Conservation (phyloP, 495 filamentous ascomycete species). For the Aspergillus taichungensis region DNA sequence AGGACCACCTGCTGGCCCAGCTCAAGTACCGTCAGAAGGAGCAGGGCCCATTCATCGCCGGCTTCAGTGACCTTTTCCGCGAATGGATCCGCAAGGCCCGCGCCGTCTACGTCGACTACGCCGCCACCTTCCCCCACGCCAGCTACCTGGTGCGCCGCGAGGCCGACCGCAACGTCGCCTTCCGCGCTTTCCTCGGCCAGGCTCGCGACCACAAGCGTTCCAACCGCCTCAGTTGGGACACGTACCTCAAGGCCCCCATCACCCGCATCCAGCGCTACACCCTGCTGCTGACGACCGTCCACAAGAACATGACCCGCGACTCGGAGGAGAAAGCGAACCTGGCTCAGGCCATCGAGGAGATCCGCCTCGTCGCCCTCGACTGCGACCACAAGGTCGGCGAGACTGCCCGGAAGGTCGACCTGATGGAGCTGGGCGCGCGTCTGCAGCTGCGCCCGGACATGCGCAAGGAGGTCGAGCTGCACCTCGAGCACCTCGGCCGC, state of each 20-base stretch:
- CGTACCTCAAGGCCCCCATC: slow-evolving; percentile 87
- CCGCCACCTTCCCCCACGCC: slow-evolving; percentile 76
- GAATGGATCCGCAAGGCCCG: slow-evolving; percentile 98
- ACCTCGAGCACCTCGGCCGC: slow-evolving; percentile 83
- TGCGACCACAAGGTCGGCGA: slow-evolving; percentile 94
- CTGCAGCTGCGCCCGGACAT: slow-evolving; percentile 78
- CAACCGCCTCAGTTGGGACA: slow-evolving; percentile 84
- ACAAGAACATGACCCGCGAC: slow-evolving; percentile 74
- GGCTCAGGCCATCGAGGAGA: slow-evolving; percentile 83
- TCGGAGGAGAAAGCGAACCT: slow-evolving; percentile 88
- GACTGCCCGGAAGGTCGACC: slow-evolving; percentile 81
- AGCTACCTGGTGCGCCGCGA: slow-evolving; percentile 79
- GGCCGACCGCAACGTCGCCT: slow-evolving; percentile 72
- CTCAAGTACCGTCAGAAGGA: slow-evolving; percentile 96
- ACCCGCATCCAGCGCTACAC: slow-evolving; percentile 87
- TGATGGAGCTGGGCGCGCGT: slow-evolving; percentile 76
- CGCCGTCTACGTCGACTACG: slow-evolving; percentile 83
- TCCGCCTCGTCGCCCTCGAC: slow-evolving; percentile 81
- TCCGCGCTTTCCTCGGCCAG: slow-evolving; percentile 76
- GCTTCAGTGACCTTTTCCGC: slow-evolving; percentile 95
- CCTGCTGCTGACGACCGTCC: slow-evolving; percentile 71
- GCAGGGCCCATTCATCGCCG: slow-evolving; percentile 87
- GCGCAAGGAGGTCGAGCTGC: slow-evolving; percentile 73
- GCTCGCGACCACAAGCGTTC: slow-evolving; percentile 72
- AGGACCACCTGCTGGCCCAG: slow-evolving; percentile 88